phyloP scores from a whole-genome alignment of 345 rosid species.

The Brassica nigra region DNA sequence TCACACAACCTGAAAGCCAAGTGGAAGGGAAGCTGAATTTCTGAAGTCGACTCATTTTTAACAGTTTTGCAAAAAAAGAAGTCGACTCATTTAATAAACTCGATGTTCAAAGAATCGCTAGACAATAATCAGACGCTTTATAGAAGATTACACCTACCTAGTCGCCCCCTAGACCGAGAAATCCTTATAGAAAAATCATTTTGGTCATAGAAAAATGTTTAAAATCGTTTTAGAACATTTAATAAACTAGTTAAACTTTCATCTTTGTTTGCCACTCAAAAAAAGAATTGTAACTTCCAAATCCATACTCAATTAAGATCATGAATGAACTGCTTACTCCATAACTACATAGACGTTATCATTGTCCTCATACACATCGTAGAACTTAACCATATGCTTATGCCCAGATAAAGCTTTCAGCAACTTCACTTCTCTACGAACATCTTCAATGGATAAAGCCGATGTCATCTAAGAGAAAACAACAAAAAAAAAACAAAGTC shows the following conservation, averaged over 20 bases:
- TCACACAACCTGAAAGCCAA: constrained; percentile 73
- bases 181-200: too few species aligned
- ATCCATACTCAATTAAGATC: not conserved
- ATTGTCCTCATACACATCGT: constrained; percentile 81
- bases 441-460: constrained; percentile 84
- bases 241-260: not conserved
- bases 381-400: constrained; percentile 73
- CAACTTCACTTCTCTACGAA: constrained; percentile 90
- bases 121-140: not conserved
- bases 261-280: not conserved
- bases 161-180: too few species aligned
- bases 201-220: not conserved
- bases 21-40: not conserved
- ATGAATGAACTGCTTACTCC: constrained; percentile 63
- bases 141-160: too few species aligned
- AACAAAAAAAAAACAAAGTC: not conserved
- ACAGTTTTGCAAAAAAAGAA: not conserved
- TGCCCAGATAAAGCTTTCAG: constrained; percentile 82
- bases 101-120: not conserved
- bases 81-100: constrained; percentile 4
- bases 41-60: not conserved
- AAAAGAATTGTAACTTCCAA: not conserved
- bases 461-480: constrained; percentile 76
- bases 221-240: not conserved
- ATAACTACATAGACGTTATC: constrained; percentile 79